Evolutionary conservation across 2,329 filamentous ascomycete species (phyloP).

Genomic region (Xylariaceae sp.): DNA sequence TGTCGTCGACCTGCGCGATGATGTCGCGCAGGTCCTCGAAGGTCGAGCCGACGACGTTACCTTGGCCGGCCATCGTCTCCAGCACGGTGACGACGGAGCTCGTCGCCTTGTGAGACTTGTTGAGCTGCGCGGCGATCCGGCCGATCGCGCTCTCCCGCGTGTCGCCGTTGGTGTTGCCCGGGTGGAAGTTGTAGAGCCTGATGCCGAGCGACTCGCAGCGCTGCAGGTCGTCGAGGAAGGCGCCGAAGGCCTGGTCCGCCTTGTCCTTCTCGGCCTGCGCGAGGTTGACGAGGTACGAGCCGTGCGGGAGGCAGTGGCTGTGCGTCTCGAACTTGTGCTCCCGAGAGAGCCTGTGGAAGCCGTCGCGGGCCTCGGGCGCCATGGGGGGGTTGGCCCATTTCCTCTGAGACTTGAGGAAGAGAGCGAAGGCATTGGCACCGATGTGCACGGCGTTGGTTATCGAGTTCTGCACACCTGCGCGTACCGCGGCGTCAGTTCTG

Average conservation of each 20-base stretch:
- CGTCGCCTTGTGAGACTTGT: constrained; percentile 71
- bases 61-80: constrained; percentile 91
- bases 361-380: constrained; percentile 54
- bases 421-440: constrained; percentile 84
- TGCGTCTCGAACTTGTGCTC: constrained; percentile 63
- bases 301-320: constrained; percentile 78
- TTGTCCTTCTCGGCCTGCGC: constrained; percentile 76
- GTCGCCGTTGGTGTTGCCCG: constrained; percentile 69
- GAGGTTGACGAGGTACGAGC: constrained; percentile 93
- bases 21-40: constrained; percentile 85
- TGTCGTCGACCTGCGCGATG: constrained; percentile 71
- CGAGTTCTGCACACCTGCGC: constrained; percentile 79
- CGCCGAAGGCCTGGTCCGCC: constrained; percentile 74
- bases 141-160: constrained; percentile 61
- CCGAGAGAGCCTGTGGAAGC: constrained; percentile 63
- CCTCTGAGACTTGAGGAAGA: constrained; percentile 93
- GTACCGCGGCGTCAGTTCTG: constrained; percentile 4
- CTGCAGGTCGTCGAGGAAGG: constrained; percentile 80
- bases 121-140: constrained; percentile 76
- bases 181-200: constrained; percentile 94
- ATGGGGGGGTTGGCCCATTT: constrained; percentile 87
- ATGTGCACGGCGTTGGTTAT: constrained; percentile 71
- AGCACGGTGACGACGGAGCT: constrained; percentile 72
- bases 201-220: constrained; percentile 85
- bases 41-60: constrained; percentile 76